phyloP scores from a whole-genome alignment of 139 green algal genomes.

The Mychonastes homosphaera region DNA sequence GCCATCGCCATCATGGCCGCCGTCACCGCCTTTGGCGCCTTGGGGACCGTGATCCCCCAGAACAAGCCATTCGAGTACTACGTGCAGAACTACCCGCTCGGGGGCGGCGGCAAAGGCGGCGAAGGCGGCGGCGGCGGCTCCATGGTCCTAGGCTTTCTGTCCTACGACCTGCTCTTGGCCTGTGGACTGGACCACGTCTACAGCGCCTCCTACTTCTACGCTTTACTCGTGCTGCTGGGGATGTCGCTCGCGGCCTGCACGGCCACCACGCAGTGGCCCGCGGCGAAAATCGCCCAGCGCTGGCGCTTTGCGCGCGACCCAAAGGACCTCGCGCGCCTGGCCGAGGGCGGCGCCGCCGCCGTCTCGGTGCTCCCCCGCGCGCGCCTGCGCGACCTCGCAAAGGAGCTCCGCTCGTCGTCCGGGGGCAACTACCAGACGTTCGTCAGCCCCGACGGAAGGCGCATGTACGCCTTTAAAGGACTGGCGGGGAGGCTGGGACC shows the following conservation, averaged over 20 bases:
- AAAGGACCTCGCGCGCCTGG: constrained; percentile 7
- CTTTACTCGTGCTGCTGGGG: constrained; percentile 63
- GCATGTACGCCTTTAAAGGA: constrained; percentile 96
- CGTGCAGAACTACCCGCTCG: constrained; percentile 44
- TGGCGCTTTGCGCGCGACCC: constrained; percentile 52
- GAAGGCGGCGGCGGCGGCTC: too few relatives aligned
- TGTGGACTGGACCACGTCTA: constrained; percentile 86
- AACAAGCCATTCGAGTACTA: constrained; percentile 75
- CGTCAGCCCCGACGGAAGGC: constrained; percentile 68
- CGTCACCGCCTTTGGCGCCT: constrained; percentile 67
- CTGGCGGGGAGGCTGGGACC: constrained; percentile 81
- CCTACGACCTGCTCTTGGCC: constrained; percentile 47
- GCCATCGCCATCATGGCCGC: constrained; percentile 76
- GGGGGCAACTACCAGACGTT: constrained; percentile 8
- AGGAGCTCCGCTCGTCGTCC: constrained; percentile 22
- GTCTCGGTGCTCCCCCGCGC: constrained; percentile 63
- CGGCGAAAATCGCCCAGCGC: constrained; percentile 63
- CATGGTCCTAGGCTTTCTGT: constrained; percentile 76
- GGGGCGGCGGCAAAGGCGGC: constrained; percentile 33
- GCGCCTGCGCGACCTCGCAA: constrained; percentile 51
- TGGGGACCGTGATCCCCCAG: constrained; percentile 90
- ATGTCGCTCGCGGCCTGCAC: constrained; percentile 88
- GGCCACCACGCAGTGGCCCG: constrained; percentile 75
- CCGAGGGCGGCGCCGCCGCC: constrained; percentile 32
- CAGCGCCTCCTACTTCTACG: constrained; percentile 77